A percentile compares a stretch with the other conserved stretches of the same genome.
phyloP scores from a whole-genome alignment of 108 stramenopile genomes.

The Poteriospumella lacustris region DNA sequence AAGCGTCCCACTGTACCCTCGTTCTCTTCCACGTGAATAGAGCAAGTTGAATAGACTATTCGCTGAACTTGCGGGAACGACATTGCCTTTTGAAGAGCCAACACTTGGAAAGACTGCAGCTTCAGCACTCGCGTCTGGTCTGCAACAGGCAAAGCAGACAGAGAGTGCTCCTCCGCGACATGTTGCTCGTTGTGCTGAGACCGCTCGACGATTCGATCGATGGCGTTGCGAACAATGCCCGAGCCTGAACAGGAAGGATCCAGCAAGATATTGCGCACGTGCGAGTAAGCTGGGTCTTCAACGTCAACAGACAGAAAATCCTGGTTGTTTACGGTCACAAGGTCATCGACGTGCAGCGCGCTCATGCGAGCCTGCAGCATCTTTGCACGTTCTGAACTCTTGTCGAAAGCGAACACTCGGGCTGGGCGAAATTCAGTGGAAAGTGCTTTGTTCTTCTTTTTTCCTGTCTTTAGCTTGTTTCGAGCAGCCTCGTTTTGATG shows the following conservation, averaged over 20 bases:
- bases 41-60: slow-evolving; percentile 98
- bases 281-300: slow-evolving; percentile 34
- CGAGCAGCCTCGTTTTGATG: not conserved
- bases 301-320: slow-evolving; percentile 78
- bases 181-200: slow-evolving; percentile 16
- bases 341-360: slow-evolving; percentile 41
- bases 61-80: slow-evolving; percentile 71
- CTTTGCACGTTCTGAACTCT: slow-evolving; percentile 62
- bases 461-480: too few species aligned
- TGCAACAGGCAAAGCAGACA: slow-evolving; percentile 31
- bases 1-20: slow-evolving; percentile 78
- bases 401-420: slow-evolving; percentile 80
- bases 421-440: too few species aligned
- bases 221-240: slow-evolving; percentile 77
- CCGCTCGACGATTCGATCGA: slow-evolving; percentile 52
- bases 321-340: slow-evolving; percentile 53
- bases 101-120: slow-evolving; percentile 79
- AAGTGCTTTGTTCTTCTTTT: not conserved
- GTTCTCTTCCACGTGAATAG: slow-evolving; percentile 83
- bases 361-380: slow-evolving; percentile 65
- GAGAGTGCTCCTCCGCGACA: slow-evolving; percentile 28
- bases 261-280: slow-evolving; percentile 73
- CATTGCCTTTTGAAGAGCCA: slow-evolving; percentile 79
- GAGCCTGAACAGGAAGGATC: slow-evolving; percentile 98
- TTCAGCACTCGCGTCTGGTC: slow-evolving; percentile 56